Conservation (phyloP, 2,329 filamentous ascomycete genomes). For the Aspergillus cejpii region DNA sequence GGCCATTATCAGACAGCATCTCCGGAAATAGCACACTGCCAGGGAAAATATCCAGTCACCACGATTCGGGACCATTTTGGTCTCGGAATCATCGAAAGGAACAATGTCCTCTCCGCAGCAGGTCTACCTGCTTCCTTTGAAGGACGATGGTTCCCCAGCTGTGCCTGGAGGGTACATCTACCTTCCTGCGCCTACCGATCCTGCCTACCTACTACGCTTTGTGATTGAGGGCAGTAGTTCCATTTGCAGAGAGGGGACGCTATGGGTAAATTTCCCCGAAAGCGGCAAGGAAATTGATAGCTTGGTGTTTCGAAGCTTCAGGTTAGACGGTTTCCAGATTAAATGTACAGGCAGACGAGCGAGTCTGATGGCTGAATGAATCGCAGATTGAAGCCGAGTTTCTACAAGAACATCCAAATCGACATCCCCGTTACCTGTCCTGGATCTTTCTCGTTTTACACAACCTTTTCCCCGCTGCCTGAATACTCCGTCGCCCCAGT, state of each 20-base stretch:
- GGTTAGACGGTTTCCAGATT: constrained; percentile 52
- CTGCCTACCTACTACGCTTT: constrained; percentile 71
- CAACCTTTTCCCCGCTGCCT: constrained; percentile 82
- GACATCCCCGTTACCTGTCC: constrained; percentile 76
- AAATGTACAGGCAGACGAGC: neutral
- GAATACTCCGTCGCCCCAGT: constrained; percentile 58
- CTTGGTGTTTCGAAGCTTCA: constrained; percentile 76
- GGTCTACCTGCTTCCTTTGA: constrained; percentile 83
- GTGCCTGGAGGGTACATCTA: constrained; percentile 88
- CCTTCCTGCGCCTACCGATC: constrained; percentile 69
- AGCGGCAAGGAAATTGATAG: constrained; percentile 69
- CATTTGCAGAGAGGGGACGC: constrained; percentile 85
- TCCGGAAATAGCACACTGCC: too few species aligned
- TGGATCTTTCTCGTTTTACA: constrained; percentile 91
- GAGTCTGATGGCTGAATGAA: constrained; percentile 16
- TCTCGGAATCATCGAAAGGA: neutral
- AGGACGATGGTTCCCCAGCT: constrained; percentile 86
- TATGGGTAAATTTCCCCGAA: constrained; percentile 93
- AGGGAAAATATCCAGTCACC: too few species aligned
- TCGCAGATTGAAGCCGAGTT: constrained; percentile 70
- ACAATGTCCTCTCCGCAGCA: constrained; percentile 41
- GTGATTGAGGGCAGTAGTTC: constrained; percentile 91
- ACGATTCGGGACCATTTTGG: too few species aligned
- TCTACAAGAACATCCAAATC: constrained; percentile 85
- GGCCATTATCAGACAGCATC: neutral